phyloP scores from a whole-genome alignment of 805 yeast species.

The Starmerella potacharoeniae region DNA sequence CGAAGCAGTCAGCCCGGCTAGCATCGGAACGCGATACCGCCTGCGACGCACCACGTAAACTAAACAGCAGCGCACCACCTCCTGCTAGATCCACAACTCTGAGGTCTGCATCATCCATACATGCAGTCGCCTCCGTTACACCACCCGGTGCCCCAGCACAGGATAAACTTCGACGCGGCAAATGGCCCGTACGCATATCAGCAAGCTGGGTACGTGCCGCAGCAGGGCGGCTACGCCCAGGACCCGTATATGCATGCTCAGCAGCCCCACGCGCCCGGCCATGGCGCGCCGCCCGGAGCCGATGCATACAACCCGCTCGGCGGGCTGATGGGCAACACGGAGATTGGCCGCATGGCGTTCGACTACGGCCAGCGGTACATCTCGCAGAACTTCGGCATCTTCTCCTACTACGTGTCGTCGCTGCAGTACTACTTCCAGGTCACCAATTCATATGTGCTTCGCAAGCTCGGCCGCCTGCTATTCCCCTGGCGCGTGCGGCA shows the following conservation, averaged over 20 bases:
- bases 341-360: slow-evolving; percentile 76
- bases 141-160: slow-evolving; percentile 38
- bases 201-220: not conserved
- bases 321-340: slow-evolving; percentile 62
- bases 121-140: slow-evolving; percentile 32
- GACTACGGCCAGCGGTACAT: slow-evolving; percentile 69
- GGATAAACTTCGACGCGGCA: slow-evolving; percentile 29
- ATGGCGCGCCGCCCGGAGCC: slow-evolving; percentile 22
- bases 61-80: not conserved
- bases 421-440: slow-evolving; percentile 85
- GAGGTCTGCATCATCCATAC: not conserved
- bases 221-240: not conserved
- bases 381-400: slow-evolving; percentile 52
- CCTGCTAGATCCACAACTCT: not conserved
- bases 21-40: not conserved
- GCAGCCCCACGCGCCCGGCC: slow-evolving; percentile 16
- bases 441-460: slow-evolving; percentile 72
- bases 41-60: not conserved
- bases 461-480: slow-evolving; percentile 58
- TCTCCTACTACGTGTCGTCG: slow-evolving; percentile 39
- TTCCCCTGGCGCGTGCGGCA: slow-evolving; percentile 78
- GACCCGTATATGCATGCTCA: slow-evolving; percentile 15
- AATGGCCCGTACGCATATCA: slow-evolving; percentile 5
- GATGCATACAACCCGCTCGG: slow-evolving; percentile 34
- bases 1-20: not conserved